Evolutionary conservation across 495 filamentous ascomycete genomes (phyloP).

Genomic region (Penicillium alfredii): DNA sequence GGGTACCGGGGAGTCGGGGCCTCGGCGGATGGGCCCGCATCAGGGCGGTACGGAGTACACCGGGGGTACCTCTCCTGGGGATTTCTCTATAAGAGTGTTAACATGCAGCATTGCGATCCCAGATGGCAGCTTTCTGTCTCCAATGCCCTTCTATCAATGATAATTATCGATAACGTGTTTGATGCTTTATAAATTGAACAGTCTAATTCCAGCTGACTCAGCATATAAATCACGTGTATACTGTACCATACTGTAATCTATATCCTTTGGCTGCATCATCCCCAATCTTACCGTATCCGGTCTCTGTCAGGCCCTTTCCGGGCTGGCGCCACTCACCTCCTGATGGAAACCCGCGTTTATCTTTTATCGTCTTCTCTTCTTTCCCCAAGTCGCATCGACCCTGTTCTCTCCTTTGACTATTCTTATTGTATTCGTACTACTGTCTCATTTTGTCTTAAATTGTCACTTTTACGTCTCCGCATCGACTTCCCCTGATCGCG

Average conservation of each 20-base stretch:
- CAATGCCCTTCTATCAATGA: too few species aligned
- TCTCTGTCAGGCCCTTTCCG: conserved; percentile 5
- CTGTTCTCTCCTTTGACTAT: not conserved
- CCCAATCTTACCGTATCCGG: not conserved
- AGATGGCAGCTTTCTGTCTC: too few species aligned
- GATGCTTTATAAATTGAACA: too few species aligned
- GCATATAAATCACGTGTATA: not conserved
- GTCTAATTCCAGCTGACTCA: conserved; percentile 9
- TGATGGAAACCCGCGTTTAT: conserved; percentile 3
- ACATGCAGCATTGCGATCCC: too few species aligned
- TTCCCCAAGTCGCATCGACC: conserved; percentile 6
- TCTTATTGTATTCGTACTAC: conserved; percentile 6
- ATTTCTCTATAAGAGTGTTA: too few species aligned
- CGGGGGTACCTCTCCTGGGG: too few species aligned
- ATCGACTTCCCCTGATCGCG: conserved; percentile 4
- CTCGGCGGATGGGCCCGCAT: too few species aligned
- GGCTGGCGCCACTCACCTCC: conserved; percentile 12
- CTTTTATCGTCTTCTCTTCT: conserved; percentile 4
- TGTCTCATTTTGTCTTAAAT: not conserved
- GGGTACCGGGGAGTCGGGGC: too few species aligned
- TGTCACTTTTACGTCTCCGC: not conserved
- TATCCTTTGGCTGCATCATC: not conserved
- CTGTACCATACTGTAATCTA: conserved; percentile 1
- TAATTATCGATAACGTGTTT: too few species aligned
- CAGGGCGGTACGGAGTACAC: too few species aligned